Evolutionary conservation across 2,329 filamentous ascomycete genomes (phyloP).

Genomic region (Alternaria novae-zelandiae): DNA sequence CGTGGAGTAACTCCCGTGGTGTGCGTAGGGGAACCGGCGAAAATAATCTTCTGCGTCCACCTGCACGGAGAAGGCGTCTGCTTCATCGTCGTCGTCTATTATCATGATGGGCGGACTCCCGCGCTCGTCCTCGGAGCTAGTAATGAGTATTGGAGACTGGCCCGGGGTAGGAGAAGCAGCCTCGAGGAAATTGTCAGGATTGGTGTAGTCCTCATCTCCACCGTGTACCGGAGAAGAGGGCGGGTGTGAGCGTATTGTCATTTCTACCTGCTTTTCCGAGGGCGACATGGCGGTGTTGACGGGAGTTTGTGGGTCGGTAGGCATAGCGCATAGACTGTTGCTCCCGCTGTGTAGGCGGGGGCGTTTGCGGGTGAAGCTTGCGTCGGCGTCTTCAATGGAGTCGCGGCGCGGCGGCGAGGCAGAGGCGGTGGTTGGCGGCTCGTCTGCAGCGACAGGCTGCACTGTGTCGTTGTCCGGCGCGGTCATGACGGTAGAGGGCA

Average conservation of each 20-base stretch:
- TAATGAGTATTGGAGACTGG: conserved; percentile 21
- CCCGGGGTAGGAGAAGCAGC: conserved; percentile 11
- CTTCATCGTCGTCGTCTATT: conserved; percentile 44
- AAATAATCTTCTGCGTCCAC: conserved; percentile 40
- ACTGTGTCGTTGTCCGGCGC: conserved; percentile 41
- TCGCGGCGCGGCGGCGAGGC: conserved; percentile 50
- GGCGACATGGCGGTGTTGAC: conserved; percentile 18
- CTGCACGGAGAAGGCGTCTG: conserved; percentile 21
- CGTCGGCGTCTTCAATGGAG: conserved; percentile 53
- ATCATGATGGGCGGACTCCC: conserved; percentile 48
- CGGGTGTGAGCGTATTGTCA: conserved; percentile 49
- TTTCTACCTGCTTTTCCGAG: conserved; percentile 41
- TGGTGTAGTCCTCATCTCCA: conserved; percentile 20
- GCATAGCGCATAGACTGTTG: conserved; percentile 39
- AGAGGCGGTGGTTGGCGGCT: conserved; percentile 38
- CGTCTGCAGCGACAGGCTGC: conserved; percentile 43
- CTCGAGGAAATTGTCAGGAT: conserved; percentile 10
- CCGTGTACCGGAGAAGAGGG: conserved; percentile 33
- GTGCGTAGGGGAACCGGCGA: conserved; percentile 38
- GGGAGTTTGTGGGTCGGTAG: conserved; percentile 29
- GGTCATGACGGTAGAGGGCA: conserved; percentile 40
- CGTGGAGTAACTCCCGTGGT: conserved; percentile 19
- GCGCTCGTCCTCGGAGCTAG: conserved; percentile 19
- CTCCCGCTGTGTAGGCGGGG: conserved; percentile 51
- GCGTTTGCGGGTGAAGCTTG: conserved; percentile 55